These are phyloP conservation scores for Trebouxia sp. DNA, from an alignment of 139 green algal genomes.

Conservation along the genomic window DNA sequence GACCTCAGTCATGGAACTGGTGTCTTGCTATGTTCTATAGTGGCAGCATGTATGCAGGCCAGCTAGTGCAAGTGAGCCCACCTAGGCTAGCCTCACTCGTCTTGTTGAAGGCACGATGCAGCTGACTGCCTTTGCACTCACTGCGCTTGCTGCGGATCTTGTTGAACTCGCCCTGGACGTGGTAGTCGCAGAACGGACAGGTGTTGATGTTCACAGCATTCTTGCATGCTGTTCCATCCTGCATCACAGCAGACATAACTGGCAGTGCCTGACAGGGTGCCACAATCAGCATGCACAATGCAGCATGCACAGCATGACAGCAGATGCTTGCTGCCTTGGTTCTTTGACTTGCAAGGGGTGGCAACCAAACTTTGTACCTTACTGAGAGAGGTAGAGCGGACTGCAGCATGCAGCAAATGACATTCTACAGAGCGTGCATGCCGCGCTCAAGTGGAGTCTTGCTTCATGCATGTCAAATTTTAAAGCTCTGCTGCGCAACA, in stretches of 20 bases:
- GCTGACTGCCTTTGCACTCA: conserved; percentile 12
- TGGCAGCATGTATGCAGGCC: not conserved
- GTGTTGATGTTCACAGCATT: conserved; percentile 49
- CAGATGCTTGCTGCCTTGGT: too few species aligned
- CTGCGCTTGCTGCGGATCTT: conserved; percentile 25
- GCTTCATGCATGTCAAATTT: too few species aligned
- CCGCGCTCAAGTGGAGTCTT: too few species aligned
- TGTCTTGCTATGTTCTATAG: too few species aligned
- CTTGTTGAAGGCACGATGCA: conserved; percentile 15
- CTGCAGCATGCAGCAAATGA: not conserved
- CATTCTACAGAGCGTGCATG: not conserved
- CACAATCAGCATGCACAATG: not conserved
- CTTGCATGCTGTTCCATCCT: conserved; percentile 49
- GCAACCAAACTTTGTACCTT: not conserved
- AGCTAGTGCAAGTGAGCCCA: not conserved
- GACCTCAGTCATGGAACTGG: too few species aligned
- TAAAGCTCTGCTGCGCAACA: not conserved
- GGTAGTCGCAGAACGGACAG: conserved; percentile 55
- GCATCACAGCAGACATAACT: not conserved
- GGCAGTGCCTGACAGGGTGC: too few species aligned
- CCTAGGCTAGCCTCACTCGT: not conserved
- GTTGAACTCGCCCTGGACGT: conserved; percentile 44
- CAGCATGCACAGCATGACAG: not conserved
- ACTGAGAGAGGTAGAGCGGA: not conserved
- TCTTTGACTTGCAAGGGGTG: not conserved